Base-by-base conservation (phyloP, 495 filamentous ascomycete genomes). In the Penicillium bovifimosum region DNA sequence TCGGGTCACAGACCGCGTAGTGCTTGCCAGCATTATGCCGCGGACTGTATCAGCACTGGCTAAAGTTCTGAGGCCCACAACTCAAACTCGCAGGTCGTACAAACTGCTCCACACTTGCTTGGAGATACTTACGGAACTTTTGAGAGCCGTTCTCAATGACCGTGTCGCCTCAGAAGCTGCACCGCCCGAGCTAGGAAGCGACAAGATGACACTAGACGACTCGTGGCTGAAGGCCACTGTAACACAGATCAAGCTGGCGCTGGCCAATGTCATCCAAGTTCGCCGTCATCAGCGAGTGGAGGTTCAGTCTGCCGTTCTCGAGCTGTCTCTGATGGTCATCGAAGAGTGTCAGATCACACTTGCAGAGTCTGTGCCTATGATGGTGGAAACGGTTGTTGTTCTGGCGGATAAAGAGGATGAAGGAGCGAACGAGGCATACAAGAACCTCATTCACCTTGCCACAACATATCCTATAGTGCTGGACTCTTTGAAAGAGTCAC, bases 191-290 rank as follows among this genome's bases (percentile, higher is more conserved):
- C 72, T 72, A 50, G 66, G 58, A 57, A 61, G 55, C 17, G 73
- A 76, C 20, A 64, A 38, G 50, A 31, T 69, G 1, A 62, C 68
- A 7, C 63, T 77, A 24, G 74, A 77, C 27, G 69, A 74, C 4
- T 77, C 88, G 9, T 97, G 92, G 93, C 66, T 93, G 13, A 86
- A 82, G 50, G 88, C 89, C 13, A 96, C 92, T 5, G 72, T 84
- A 2, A 76, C 78, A 5, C 90, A 97, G 65, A 80, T 96, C 44
- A 95, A 91, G 61, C 76, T 95, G 47, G 93, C 92, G 6, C 65
- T 97, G 9, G 82, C 85, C 31, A 88, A 86, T 49, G 76, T 95
- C 14, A 68, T 96, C 17, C 86, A 86, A 49, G 64, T 96, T 27
- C 84, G 88, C n/a, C 81, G 78, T 33, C 86, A 96, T 67, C 80